phyloP scores from a whole-genome alignment of 768 basidiomycete species.

The Clavulina sp. region DNA sequence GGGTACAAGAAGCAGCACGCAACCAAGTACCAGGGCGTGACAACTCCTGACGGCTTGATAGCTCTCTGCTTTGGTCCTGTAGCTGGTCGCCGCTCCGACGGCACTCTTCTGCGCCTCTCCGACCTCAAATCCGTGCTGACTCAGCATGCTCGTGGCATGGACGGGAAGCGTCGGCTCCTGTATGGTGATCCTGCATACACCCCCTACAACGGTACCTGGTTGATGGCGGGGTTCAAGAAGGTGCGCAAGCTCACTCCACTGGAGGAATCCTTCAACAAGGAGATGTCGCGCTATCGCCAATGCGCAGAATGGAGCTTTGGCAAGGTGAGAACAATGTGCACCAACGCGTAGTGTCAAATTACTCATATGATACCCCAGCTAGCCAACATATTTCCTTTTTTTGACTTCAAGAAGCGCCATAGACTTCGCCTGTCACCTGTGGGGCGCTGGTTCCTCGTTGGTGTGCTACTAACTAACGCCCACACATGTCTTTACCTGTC shows the following conservation, averaged over 20 bases:
- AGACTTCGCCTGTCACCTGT: slow-evolving; percentile 13
- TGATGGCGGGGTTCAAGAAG: no score
- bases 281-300: slow-evolving; percentile 15
- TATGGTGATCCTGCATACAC: no score
- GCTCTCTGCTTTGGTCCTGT: slow-evolving; percentile 16
- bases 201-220: no score
- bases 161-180: no score
- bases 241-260: no score
- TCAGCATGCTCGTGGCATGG: no score
- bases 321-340: no score
- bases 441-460: slow-evolving; percentile 16
- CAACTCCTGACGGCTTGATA: slow-evolving; percentile 16
- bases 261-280: slow-evolving; percentile 15
- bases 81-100: slow-evolving; percentile 13
- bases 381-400: slow-evolving; percentile 16
- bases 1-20: slow-evolving; percentile 19
- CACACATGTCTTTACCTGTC: slow-evolving; percentile 26
- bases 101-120: slow-evolving; percentile 5
- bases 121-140: slow-evolving; percentile 15
- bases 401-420: slow-evolving; percentile 15
- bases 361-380: no score
- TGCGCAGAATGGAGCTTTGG: slow-evolving; percentile 20
- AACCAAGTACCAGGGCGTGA: slow-evolving; percentile 18
- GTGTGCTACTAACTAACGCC: slow-evolving; percentile 25
- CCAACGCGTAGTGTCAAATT: no score